phyloP scores from a whole-genome alignment of 768 basidiomycete species.

The Antrodiella citrinella region DNA sequence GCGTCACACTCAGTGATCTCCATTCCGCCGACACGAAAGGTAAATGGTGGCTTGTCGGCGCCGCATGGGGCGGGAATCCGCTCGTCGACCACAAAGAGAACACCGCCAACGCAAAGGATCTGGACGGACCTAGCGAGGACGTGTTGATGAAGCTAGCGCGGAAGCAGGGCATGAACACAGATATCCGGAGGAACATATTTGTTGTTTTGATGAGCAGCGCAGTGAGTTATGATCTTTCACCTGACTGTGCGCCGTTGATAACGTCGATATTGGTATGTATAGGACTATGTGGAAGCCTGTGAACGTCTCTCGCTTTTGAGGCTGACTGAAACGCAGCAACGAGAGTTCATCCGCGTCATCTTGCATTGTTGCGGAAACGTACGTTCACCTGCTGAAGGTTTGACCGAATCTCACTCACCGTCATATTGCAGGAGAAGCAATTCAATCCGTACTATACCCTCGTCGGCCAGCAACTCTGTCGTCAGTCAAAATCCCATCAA shows the following conservation, averaged over 20 bases:
- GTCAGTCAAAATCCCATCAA: slow-evolving; percentile 71
- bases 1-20: slow-evolving; percentile 80
- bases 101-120: slow-evolving; percentile 18
- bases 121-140: slow-evolving; percentile 24
- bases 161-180: slow-evolving; percentile 98
- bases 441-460: slow-evolving; percentile 97
- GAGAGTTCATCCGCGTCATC: slow-evolving; percentile 89
- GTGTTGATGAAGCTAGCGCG: slow-evolving; percentile 72
- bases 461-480: slow-evolving; percentile 77
- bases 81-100: slow-evolving; percentile 60
- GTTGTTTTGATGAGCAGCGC: slow-evolving; percentile 94
- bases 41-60: slow-evolving; percentile 99
- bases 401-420: slow-evolving; percentile 1
- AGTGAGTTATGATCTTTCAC: slow-evolving; percentile 38
- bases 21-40: slow-evolving; percentile 78
- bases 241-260: neutral
- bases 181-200: slow-evolving; percentile 86
- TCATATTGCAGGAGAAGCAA: slow-evolving; percentile 58
- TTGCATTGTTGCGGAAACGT: slow-evolving; percentile 92
- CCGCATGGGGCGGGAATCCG: slow-evolving; percentile 92
- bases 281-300: slow-evolving; percentile 97
- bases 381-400: slow-evolving; percentile 16
- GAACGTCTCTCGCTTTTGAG: slow-evolving; percentile 80
- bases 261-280: no score
- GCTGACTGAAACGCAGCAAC: slow-evolving; percentile 83